Conservation (phyloP, 768 basidiomycete species). For the Boletus sp. region DNA sequence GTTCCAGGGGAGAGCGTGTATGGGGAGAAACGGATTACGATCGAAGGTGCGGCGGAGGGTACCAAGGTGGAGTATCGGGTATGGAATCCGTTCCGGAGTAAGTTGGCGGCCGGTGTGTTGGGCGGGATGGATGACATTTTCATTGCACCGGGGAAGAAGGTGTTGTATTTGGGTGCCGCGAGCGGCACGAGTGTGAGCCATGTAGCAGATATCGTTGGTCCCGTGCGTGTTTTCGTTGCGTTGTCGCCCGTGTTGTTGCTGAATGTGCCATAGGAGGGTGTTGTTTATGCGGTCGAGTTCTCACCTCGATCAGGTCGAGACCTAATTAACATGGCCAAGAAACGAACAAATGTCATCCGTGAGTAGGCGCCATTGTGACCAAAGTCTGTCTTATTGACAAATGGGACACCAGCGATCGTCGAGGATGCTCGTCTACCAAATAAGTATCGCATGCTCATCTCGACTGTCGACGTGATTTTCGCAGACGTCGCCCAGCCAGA, state of each 20-base stretch:
- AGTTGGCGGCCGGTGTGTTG: slow-evolving; percentile 94
- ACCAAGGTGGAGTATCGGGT: slow-evolving; percentile 96
- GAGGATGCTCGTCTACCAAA: slow-evolving; percentile 97
- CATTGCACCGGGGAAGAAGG: slow-evolving; percentile 92
- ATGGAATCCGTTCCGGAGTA: slow-evolving; percentile 99
- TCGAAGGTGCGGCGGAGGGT: slow-evolving; percentile 71
- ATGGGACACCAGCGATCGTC: slow-evolving; percentile 67
- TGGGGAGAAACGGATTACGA: slow-evolving; percentile 94
- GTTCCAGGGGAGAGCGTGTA: slow-evolving; percentile 99
- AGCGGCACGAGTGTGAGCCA: slow-evolving; percentile 98
- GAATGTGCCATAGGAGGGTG: slow-evolving; percentile 65
- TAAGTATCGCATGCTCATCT: slow-evolving; percentile 95
- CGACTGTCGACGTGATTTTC: slow-evolving; percentile 95
- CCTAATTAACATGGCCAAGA: slow-evolving; percentile 98
- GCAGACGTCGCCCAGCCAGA: slow-evolving; percentile 98
- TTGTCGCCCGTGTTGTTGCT: slow-evolving; percentile 7
- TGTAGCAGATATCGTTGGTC: slow-evolving; percentile 98
- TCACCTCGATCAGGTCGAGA: slow-evolving; percentile 96
- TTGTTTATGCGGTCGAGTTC: slow-evolving; percentile 98
- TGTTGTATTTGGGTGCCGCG: slow-evolving; percentile 96
- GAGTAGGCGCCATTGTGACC: slow-evolving; percentile 31
- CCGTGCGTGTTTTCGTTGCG: slow-evolving; percentile 49
- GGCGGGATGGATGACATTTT: slow-evolving; percentile 93
- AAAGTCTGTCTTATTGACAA: slow-evolving; percentile 1
- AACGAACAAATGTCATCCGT: slow-evolving; percentile 99